Base-by-base conservation (phyloP, 2,329 filamentous ascomycete species). In the Aspergillus luchuensis region DNA sequence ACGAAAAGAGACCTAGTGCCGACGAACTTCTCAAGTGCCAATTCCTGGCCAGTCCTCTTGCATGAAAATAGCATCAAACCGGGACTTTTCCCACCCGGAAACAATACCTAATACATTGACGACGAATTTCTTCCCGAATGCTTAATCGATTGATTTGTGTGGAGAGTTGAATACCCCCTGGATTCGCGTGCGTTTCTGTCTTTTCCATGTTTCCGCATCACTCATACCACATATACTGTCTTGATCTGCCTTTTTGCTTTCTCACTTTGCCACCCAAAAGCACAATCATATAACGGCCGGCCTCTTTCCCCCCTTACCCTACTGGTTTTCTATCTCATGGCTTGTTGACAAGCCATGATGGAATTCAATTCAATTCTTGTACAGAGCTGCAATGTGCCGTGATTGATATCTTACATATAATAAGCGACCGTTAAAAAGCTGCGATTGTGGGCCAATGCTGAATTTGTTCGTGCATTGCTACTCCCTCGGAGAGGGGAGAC, bases 1-100 rank as follows among this genome's bases (percentile, higher is more conserved):
- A 97, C 78, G 92, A 96, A 76, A 89, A 91, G 80, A 85, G 95
- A 67, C 95, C 95, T 3, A 96, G 88, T 70, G 95, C 95, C 11
- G 93, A 97, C 71, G 93, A 98, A 71, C 80, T 99, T 68, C 87
- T 97, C 77, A 84, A 89, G 58, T 93, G 90, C 78, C 85, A 88
- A 38, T 98, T 98, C 80, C 81, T 96, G 74, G 86, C 87, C 45
- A 64, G 67, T 59, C 88, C 90, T 61, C 89, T 56, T 47, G 53
- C 53, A 30, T 50, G 33, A 50, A 50, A 45, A 45, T 23, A 8
- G 53, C 39, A 28, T 47, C 33, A 36, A 8, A 19, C 5, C 41
- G 19, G 41, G 41, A 45, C 19, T 11, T 23, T 45, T 45, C 25
- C 11, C 33, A 36, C 47, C n/a, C 53, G 17, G 23, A 28, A 28